These are phyloP conservation scores for Brasilioporus rufonigricans DNA, from an alignment of 768 basidiomycete species.

Conservation along the genomic window DNA sequence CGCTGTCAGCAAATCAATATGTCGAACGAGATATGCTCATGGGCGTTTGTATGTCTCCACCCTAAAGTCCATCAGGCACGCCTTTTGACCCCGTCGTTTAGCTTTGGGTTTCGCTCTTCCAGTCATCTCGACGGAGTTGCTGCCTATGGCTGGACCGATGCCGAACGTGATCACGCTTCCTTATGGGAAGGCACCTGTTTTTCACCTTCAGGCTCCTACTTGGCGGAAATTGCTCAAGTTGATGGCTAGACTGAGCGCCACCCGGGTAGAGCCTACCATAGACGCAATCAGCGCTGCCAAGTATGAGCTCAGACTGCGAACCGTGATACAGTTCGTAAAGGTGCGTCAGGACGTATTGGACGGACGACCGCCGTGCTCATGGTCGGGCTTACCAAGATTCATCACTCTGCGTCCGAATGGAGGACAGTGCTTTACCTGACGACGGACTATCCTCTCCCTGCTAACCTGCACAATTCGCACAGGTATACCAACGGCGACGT, in stretches of 20 bases:
- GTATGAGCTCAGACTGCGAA: constrained; percentile 58
- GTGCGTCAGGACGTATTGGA: constrained; percentile 36
- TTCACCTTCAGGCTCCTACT: constrained; percentile 70
- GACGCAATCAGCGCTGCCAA: constrained; percentile 62
- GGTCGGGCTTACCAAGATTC: constrained; percentile 42
- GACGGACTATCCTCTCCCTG: constrained; percentile 64
- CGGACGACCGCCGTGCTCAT: background rate
- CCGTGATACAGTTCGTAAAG: constrained; percentile 78
- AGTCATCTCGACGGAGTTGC: constrained; percentile 44
- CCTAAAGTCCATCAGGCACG: background rate
- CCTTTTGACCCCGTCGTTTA: constrained; percentile 29
- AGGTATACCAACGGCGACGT: constrained; percentile 60
- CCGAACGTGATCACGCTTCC: constrained; percentile 76
- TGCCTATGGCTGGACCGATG: constrained; percentile 51
- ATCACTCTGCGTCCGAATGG: constrained; percentile 62
- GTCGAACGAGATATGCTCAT: constrained; percentile 55
- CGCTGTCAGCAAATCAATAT: constrained; percentile 39
- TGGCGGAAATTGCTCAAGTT: constrained; percentile 75
- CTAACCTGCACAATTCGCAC: constrained; percentile 39
- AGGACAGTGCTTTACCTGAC: constrained; percentile 75
- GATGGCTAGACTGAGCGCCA: constrained; percentile 70
- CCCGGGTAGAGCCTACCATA: constrained; percentile 67
- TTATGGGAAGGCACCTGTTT: constrained; percentile 61
- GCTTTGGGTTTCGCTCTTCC: constrained; percentile 70
- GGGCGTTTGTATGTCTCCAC: constrained; percentile 58